A percentile compares a stretch with the other conserved stretches of the same genome.
Conservation (phyloP, 306 rosid species). For the Gleditsia sinensis region DNA sequence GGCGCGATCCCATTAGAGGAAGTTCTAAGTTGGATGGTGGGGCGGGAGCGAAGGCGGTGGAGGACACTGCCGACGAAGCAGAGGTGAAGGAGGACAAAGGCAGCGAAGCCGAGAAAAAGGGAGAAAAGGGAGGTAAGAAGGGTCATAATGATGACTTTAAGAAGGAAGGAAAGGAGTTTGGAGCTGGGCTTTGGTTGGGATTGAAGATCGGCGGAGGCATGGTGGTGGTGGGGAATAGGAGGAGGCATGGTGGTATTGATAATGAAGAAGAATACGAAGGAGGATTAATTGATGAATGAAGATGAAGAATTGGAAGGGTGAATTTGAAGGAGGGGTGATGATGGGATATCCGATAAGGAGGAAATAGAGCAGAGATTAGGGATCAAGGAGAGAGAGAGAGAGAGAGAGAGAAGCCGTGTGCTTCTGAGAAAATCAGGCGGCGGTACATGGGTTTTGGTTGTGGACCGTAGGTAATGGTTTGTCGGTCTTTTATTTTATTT, state of each 20-base stretch:
- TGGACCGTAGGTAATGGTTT: no score
- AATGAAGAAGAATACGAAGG: background rate
- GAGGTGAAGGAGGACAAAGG: slow-evolving; percentile 65
- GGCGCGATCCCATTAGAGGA: slow-evolving; percentile 47
- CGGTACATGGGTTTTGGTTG: background rate
- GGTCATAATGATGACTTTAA: slow-evolving; percentile 73
- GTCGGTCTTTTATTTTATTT: background rate
- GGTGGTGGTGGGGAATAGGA: slow-evolving; percentile 1
- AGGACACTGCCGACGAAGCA: slow-evolving; percentile 59
- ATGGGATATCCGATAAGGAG: background rate
- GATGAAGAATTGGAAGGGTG: background rate
- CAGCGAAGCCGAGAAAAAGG: slow-evolving; percentile 76
- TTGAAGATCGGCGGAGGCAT: slow-evolving; percentile 19
- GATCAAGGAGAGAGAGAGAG: background rate
- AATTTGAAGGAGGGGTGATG: background rate
- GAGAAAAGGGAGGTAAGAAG: slow-evolving; percentile 76
- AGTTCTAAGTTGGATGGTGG: background rate
- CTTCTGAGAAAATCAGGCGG: background rate
- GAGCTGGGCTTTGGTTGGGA: slow-evolving; percentile 58
- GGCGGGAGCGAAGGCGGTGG: slow-evolving; percentile 65
- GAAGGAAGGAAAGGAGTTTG: slow-evolving; percentile 61
- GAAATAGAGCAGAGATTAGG: background rate
- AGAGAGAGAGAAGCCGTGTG: background rate
- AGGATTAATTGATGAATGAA: no score
- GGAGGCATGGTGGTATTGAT: slow-evolving; percentile 26